Conservation (phyloP, 202 grass and related monocot genomes). For the Panicum hallii region DNA sequence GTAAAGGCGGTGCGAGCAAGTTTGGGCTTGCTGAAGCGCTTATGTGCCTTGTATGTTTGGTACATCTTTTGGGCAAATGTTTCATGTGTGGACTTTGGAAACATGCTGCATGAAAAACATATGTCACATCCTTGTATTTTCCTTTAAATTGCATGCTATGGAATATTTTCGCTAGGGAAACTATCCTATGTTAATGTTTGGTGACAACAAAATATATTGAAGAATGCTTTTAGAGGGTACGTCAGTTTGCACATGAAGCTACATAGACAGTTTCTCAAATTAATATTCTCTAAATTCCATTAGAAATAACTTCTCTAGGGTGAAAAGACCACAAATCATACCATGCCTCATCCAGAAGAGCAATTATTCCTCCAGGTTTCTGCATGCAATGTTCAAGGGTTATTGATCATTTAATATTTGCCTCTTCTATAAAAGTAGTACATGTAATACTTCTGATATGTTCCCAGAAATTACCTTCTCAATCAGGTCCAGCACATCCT, state of each 20-base stretch:
- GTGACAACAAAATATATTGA: constrained; percentile 1
- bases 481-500: constrained; percentile 93
- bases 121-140: constrained; percentile 29
- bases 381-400: constrained; percentile 55
- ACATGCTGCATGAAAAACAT: constrained; percentile 73
- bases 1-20: constrained; percentile 90
- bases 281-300: not conserved
- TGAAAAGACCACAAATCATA: constrained; percentile 39
- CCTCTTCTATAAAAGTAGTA: constrained; percentile 44
- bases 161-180: constrained; percentile 23
- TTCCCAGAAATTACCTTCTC: constrained; percentile 68
- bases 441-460: constrained; percentile 12
- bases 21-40: constrained; percentile 96
- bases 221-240: constrained; percentile 11
- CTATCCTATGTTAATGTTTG: constrained; percentile 32
- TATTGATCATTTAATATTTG: constrained; percentile 32
- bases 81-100: constrained; percentile 98
- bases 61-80: constrained; percentile 99
- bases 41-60: constrained; percentile 95
- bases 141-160: constrained; percentile 16
- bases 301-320: constrained; percentile 30
- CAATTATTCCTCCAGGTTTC: constrained; percentile 99
- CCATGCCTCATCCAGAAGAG: constrained; percentile 98
- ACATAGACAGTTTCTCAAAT: constrained; percentile 23
- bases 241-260: constrained; percentile 17